phyloP scores from a whole-genome alignment of 345 rosid species.

The rapeseed (Brassica napus) region DNA sequence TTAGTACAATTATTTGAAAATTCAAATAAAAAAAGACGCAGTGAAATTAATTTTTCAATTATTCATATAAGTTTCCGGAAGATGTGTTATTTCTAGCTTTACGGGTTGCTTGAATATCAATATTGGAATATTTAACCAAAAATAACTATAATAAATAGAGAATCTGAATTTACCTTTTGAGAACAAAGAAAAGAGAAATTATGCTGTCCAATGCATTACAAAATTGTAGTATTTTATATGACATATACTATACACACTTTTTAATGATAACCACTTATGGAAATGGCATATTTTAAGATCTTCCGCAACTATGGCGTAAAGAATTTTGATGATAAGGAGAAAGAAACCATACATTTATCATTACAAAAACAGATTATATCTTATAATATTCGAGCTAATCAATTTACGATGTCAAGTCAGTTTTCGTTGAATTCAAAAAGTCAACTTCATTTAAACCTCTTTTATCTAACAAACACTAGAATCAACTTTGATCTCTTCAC shows the following conservation, averaged over 20 bases:
- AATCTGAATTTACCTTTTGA: conserved; percentile 21
- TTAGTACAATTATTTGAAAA: conserved; percentile 10
- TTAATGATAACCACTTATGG: conserved; percentile 39
- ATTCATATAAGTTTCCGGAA: conserved; percentile 15
- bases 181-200: background rate
- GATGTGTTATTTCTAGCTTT: background rate
- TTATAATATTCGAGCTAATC: conserved; percentile 39
- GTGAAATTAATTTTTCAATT: background rate
- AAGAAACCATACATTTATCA: conserved; percentile 30
- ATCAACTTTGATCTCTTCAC: conserved; percentile 31
- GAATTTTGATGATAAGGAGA: conserved; percentile 37
- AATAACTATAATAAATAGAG: background rate
- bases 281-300: conserved; percentile 36
- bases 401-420: conserved; percentile 32
- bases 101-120: conserved; percentile 33
- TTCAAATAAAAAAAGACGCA: background rate
- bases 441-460: conserved; percentile 21
- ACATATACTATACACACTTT: conserved; percentile 30
- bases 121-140: conserved; percentile 11
- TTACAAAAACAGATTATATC: conserved; percentile 17
- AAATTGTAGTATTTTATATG: conserved; percentile 19
- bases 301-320: conserved; percentile 38
- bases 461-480: conserved; percentile 23
- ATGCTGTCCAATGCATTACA: conserved; percentile 17
- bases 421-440: conserved; percentile 24